Evolutionary conservation across 2,329 filamentous ascomycete species (phyloP).

Genomic region (Colletotrichum sublineola): DNA sequence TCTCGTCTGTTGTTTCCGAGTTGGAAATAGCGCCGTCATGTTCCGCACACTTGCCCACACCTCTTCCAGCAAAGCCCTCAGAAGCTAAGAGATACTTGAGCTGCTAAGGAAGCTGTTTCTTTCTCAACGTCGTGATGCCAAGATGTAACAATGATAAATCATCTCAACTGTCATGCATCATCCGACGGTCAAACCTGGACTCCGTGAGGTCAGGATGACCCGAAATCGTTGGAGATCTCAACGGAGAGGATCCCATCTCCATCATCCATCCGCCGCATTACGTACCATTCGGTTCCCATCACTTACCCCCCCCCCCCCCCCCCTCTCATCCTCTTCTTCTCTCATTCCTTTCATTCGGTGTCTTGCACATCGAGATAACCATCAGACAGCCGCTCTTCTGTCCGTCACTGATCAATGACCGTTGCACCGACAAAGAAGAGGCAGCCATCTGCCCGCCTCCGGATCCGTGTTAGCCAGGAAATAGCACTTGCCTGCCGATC

Average conservation of each 20-base stretch:
- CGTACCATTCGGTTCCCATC: not conserved
- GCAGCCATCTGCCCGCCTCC: not conserved
- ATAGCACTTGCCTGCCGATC: not conserved
- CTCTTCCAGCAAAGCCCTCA: not conserved
- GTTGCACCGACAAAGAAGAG: conserved; percentile 36
- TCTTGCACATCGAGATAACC: not conserved
- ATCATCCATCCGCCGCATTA: not conserved
- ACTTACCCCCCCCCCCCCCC: not conserved
- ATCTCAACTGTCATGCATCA: not conserved
- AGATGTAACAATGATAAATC: not conserved
- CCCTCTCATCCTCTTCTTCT: not conserved
- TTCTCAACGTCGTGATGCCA: conserved; percentile 36
- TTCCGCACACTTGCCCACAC: not conserved
- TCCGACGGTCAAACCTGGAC: conserved; percentile 29
- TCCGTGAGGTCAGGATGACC: conserved; percentile 1
- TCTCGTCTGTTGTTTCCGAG: conserved; percentile 29
- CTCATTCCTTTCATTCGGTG: not conserved
- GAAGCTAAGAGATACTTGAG: conserved; percentile 15
- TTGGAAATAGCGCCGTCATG: conserved; percentile 32
- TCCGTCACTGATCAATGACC: conserved; percentile 30
- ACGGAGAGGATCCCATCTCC: not conserved
- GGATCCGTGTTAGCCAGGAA: conserved; percentile 26
- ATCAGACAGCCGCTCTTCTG: not conserved
- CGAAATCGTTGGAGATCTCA: not conserved
- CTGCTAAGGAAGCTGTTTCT: conserved; percentile 24